phyloP scores from a whole-genome alignment of 306 rosid species.

The Quercus alba region DNA sequence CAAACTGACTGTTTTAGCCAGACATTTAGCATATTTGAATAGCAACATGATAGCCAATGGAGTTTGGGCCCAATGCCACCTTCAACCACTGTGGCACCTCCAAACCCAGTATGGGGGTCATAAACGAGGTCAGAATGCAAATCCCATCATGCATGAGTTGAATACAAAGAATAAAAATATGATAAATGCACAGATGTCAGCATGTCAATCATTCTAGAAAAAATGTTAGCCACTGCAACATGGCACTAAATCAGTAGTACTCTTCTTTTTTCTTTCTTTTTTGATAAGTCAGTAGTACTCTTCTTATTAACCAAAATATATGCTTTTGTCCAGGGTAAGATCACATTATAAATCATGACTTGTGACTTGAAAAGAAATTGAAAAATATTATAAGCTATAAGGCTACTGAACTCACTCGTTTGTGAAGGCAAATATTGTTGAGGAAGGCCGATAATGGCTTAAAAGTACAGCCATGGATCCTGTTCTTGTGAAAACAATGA shows the following conservation, averaged over 20 bases:
- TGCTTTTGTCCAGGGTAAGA: background rate
- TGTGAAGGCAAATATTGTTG: constrained; percentile 96
- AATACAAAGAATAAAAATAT: no score
- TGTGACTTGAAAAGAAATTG: background rate
- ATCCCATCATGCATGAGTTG: no score
- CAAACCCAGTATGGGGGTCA: no score
- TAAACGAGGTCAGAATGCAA: no score
- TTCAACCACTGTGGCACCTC: no score
- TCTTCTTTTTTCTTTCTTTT: no score
- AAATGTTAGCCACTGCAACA: background rate
- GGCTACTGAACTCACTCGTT: constrained; percentile 66
- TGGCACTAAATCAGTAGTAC: no score
- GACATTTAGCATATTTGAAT: background rate
- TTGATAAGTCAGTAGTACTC: no score
- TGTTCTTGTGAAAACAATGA: constrained; percentile 89
- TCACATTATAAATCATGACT: background rate
- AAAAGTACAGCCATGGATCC: constrained; percentile 93
- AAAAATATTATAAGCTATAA: background rate
- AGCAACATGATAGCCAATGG: background rate
- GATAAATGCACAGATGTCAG: background rate
- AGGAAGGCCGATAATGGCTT: constrained; percentile 85
- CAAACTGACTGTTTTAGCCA: background rate
- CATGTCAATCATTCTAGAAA: background rate
- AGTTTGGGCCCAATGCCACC: no score
- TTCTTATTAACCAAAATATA: background rate